These are phyloP conservation scores for Orbilia brochopaga DNA, from an alignment of 2,329 filamentous ascomycete species.

Conservation along the genomic window DNA sequence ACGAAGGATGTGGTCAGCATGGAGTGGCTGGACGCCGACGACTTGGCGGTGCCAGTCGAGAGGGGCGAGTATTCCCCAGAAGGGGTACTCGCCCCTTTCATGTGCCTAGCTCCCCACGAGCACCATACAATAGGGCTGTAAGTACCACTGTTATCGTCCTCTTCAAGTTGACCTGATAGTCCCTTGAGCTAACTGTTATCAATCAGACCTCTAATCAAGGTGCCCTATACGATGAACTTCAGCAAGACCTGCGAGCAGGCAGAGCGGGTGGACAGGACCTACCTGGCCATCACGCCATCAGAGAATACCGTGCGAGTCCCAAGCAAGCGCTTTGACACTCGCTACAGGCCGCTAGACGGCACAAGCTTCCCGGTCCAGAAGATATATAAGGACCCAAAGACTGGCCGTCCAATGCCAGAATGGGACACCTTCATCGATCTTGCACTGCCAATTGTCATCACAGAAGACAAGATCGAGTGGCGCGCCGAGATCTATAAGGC, in stretches of 20 bases:
- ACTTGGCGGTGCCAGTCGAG: conserved; percentile 21
- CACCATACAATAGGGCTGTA: conserved; percentile 40
- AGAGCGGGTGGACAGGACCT: conserved; percentile 44
- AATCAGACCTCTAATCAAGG: conserved; percentile 37
- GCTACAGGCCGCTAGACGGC: conserved; percentile 19
- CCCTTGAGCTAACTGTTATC: conserved; percentile 2
- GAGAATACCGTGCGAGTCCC: conserved; percentile 35
- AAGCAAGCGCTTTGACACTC: conserved; percentile 35
- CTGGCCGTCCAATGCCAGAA: conserved; percentile 38
- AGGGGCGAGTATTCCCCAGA: conserved; percentile 8
- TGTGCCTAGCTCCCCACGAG: conserved; percentile 35
- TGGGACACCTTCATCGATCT: conserved; percentile 47
- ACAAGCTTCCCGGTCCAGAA: conserved; percentile 31
- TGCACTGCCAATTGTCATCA: conserved; percentile 20
- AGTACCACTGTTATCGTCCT: not conserved
- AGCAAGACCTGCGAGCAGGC: conserved; percentile 45
- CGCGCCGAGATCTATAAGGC: conserved; percentile 36
- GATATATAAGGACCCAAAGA: conserved; percentile 46
- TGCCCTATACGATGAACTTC: conserved; percentile 41
- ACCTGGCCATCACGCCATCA: conserved; percentile 30
- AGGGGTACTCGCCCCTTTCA: conserved; percentile 36
- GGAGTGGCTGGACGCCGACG: conserved; percentile 45
- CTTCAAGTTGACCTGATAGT: not conserved
- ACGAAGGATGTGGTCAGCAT: conserved; percentile 41
- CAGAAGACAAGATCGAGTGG: conserved; percentile 30